A percentile compares a stretch with the other conserved stretches of the same genome.
phyloP scores from a whole-genome alignment of 169 alveolate genomes.

The Eimeria falciformis region DNA sequence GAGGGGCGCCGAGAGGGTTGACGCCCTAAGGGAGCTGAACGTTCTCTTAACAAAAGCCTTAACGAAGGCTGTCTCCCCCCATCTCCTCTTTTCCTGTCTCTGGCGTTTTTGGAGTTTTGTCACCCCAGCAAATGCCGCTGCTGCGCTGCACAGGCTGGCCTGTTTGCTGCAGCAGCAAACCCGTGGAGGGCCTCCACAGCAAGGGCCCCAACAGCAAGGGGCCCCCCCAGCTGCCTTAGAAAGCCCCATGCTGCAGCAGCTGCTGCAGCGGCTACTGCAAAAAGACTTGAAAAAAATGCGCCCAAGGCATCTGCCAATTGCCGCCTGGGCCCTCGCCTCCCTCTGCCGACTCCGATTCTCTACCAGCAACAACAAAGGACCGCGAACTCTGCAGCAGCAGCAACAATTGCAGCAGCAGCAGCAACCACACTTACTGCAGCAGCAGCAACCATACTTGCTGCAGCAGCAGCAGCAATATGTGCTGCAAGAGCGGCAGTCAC shows the following conservation, averaged over 20 bases:
- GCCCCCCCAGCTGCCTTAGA: not conserved
- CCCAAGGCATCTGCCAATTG: conserved; percentile 1
- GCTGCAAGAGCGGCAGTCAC: no score
- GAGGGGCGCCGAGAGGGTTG: no score
- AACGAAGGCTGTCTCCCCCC: not conserved
- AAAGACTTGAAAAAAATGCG: not conserved
- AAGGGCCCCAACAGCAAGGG: not conserved
- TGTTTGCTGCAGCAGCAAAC: not conserved
- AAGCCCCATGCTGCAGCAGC: conserved; percentile 38
- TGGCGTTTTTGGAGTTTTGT: not conserved
- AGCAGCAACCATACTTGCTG: no score
- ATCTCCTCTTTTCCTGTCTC: not conserved
- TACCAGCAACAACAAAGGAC: not conserved
- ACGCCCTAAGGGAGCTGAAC: conserved; percentile 19
- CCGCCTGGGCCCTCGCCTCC: not conserved
- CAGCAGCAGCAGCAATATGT: no score
- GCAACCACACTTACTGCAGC: not conserved
- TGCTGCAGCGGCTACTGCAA: conserved; percentile 41
- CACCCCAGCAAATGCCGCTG: conserved; percentile 30
- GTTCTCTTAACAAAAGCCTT: not conserved
- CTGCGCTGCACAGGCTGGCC: not conserved
- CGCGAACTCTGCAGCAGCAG: conserved; percentile 5
- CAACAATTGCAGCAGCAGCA: conserved; percentile 3
- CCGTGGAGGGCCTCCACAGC: not conserved
- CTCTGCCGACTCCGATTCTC: conserved; percentile 5